Evolutionary conservation across 2,329 filamentous ascomycete genomes (phyloP), one percentile per base, ranked within the genome.

Genomic region (Phoma sp.): DNA sequence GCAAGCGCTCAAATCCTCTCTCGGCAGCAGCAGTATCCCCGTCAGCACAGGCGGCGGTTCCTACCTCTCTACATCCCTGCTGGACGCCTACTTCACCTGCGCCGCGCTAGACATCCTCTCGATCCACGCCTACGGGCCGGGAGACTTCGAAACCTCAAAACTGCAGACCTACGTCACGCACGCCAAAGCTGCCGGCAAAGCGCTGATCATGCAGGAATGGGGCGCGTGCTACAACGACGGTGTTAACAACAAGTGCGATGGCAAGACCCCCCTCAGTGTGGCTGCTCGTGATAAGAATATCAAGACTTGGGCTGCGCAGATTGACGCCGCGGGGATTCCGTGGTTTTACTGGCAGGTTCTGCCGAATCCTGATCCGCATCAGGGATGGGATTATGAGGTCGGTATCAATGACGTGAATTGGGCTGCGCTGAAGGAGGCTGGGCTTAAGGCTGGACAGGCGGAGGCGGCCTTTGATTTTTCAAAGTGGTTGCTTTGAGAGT

Each of bases 291-390:
- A 51, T n/a, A n/a, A 41, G 3, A 56, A 52, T 10, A 51, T 56
- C 37, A 37, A 43, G 19, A 39, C 43, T 9, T 56, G 53, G 53
- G 47, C 47, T 3, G 32, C 41, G 4, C 31, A 39, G 24, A 56
- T 56, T 15, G 47, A 51, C 31, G 47, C 43, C 6, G 43, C 43
- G 2, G 53, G 53, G 1, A 56, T 56, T 21, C 53, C 53, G 15
- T 56, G 53, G 47, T 56, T 56, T 27, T 56, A 56, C 37, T 56
- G 53, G 53, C 53, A 52, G 38, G 43, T 56, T 5, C 22, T 56
- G 22, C 53, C 53, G 9, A 56, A 56, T 8, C 15, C 43, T 2
- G 47, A 56, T 32, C 53, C 53, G 15, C 47, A 56, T 17, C 33
- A 47, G 1, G 53, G 37, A 4, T 52, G 53, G 47, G 43, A 56